Conservation (phyloP, 2,329 filamentous ascomycete genomes). For the Colletotrichum camelliae region DNA sequence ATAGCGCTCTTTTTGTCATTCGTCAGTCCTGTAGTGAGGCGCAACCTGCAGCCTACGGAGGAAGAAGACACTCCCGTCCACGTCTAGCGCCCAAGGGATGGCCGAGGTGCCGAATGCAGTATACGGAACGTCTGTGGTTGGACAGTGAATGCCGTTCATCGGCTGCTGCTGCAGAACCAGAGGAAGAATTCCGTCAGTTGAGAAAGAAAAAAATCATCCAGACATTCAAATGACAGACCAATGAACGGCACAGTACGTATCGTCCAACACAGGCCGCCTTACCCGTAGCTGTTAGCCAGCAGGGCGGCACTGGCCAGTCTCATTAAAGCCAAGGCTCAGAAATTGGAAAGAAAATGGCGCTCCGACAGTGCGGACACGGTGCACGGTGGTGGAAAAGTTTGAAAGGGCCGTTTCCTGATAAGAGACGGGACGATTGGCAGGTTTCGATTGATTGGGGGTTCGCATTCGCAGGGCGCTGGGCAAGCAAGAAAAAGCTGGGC, state of each 20-base stretch:
- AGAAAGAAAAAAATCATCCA: background rate
- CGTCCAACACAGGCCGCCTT: background rate
- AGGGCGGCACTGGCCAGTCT: background rate
- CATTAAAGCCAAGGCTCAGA: background rate
- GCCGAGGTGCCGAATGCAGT: slow-evolving; percentile 12
- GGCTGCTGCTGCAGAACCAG: slow-evolving; percentile 8
- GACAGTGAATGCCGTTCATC: background rate
- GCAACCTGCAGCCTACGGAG: background rate
- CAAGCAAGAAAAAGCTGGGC: background rate
- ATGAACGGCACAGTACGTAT: background rate
- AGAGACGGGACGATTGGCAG: slow-evolving; percentile 6
- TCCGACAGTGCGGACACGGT: slow-evolving; percentile 9
- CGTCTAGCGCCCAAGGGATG: background rate
- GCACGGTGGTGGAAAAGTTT: background rate
- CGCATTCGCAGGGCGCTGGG: background rate
- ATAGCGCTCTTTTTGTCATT: background rate
- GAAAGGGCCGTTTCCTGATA: slow-evolving; percentile 20
- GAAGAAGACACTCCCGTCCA: background rate
- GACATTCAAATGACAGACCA: background rate
- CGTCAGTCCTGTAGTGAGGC: background rate
- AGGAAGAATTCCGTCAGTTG: background rate
- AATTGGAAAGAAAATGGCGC: slow-evolving; percentile 3
- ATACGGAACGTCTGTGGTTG: slow-evolving; percentile 7
- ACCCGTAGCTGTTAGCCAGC: background rate
- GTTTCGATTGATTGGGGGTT: background rate